These are phyloP conservation scores for Trichosporon sp. DNA, from an alignment of 1,284 basidiomycete species.

Conservation along the genomic window DNA sequence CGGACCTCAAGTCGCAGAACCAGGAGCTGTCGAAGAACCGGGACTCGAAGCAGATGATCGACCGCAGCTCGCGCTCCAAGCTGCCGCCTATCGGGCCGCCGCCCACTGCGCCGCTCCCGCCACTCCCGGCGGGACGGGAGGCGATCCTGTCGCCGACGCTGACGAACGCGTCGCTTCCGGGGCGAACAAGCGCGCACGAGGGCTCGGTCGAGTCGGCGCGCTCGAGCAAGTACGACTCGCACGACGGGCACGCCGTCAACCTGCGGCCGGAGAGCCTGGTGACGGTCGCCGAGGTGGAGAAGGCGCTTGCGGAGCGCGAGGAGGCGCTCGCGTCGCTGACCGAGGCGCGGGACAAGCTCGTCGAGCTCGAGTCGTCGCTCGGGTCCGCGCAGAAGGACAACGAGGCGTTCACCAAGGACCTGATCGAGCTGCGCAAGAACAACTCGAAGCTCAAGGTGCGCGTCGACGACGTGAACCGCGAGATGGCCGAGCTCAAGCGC, in stretches of 20 bases:
- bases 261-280: constrained; percentile 16
- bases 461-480: constrained; percentile 27
- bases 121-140: constrained; percentile 30
- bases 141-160: constrained; percentile 20
- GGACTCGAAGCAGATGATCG: constrained; percentile 26
- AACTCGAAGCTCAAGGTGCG: constrained; percentile 41
- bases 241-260: constrained; percentile 13
- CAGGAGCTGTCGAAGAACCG: constrained; percentile 26
- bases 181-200: constrained; percentile 16
- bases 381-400: constrained; percentile 19
- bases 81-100: constrained; percentile 44
- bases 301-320: constrained; percentile 19
- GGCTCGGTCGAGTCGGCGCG: constrained; percentile 17
- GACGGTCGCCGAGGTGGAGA: constrained; percentile 17
- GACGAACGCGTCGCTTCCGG: constrained; percentile 14
- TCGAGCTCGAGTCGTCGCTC: constrained; percentile 16
- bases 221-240: constrained; percentile 20
- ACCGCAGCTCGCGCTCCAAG: constrained; percentile 21
- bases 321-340: constrained; percentile 13
- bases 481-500: constrained; percentile 29
- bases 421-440: constrained; percentile 27
- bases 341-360: constrained; percentile 14
- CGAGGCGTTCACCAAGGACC: constrained; percentile 23
- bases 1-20: constrained; percentile 24
- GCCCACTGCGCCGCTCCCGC: constrained; percentile 41